phyloP scores from a whole-genome alignment of 306 rosid species.

The Casuarina cunninghamiana region DNA sequence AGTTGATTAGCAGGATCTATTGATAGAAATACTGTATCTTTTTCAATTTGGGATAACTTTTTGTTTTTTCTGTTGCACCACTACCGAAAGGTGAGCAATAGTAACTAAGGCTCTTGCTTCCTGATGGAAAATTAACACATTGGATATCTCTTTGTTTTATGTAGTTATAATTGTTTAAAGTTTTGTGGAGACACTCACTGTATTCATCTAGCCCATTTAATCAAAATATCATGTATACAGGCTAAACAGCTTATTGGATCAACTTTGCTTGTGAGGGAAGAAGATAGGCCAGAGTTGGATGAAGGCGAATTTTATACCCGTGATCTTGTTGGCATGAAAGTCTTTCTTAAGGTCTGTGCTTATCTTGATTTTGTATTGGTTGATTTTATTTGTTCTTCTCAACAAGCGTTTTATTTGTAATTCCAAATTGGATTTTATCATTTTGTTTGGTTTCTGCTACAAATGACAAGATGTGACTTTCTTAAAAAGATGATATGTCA shows the following conservation, averaged over 20 bases:
- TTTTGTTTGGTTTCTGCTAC: neutral
- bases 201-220: conserved; percentile 13
- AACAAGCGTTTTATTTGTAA: neutral
- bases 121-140: neutral
- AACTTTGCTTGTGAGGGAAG: conserved; percentile 77
- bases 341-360: conserved; percentile 68
- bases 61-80: neutral
- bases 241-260: conserved; percentile 88
- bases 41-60: neutral
- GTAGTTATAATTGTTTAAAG: conserved; percentile 15
- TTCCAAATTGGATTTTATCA: neutral
- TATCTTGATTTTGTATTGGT: neutral
- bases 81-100: neutral
- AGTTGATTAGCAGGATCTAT: neutral
- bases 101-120: neutral
- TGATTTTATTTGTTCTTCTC: neutral
- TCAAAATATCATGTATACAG: conserved; percentile 39
- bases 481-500: neutral
- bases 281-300: conserved; percentile 79
- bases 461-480: neutral
- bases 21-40: neutral
- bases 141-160: conserved; percentile 1
- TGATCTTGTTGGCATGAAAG: conserved; percentile 91
- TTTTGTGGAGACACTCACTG: neutral
- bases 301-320: conserved; percentile 86